Conservation (phyloP, 257 asterid genomes). For the Echites panduratus region DNA sequence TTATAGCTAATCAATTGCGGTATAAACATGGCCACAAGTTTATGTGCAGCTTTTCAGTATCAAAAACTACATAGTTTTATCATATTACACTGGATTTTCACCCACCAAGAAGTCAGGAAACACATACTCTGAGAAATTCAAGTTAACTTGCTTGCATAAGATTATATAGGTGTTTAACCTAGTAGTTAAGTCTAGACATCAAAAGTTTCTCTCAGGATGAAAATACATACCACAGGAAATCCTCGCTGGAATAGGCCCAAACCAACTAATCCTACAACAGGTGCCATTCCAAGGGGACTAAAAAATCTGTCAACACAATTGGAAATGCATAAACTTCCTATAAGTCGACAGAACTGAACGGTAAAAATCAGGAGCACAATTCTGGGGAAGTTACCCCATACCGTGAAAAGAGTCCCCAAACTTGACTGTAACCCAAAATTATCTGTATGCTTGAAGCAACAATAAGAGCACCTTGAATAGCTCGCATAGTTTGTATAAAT, state of each 20-base stretch:
- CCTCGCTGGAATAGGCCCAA: constrained; percentile 95
- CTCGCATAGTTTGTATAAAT: constrained; percentile 87
- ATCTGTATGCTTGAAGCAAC: constrained; percentile 90
- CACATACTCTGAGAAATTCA: not conserved
- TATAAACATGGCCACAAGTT: not conserved
- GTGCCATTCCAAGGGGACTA: constrained; percentile 99
- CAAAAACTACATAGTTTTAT: not conserved
- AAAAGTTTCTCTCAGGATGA: not conserved
- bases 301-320: constrained; percentile 52
- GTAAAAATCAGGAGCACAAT: not conserved
- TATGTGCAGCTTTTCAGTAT: not conserved
- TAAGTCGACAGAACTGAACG: constrained; percentile 1
- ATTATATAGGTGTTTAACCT: not conserved
- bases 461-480: constrained; percentile 93
- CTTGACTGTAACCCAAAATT: constrained; percentile 93
- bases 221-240: constrained; percentile 64
- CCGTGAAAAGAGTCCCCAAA: constrained; percentile 99
- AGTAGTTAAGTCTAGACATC: not conserved
- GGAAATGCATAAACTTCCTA: not conserved
- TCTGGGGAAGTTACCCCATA: constrained; percentile 17
- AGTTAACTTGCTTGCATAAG: not conserved
- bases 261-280: constrained; percentile 92
- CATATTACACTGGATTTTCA: not conserved
- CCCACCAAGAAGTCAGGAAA: not conserved
- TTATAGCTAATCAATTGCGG: not conserved